A percentile compares a stretch with the other conserved stretches of the same genome.
phyloP scores from a whole-genome alignment of 129 eudicot genomes.

The Saposhnikovia divaricata region DNA sequence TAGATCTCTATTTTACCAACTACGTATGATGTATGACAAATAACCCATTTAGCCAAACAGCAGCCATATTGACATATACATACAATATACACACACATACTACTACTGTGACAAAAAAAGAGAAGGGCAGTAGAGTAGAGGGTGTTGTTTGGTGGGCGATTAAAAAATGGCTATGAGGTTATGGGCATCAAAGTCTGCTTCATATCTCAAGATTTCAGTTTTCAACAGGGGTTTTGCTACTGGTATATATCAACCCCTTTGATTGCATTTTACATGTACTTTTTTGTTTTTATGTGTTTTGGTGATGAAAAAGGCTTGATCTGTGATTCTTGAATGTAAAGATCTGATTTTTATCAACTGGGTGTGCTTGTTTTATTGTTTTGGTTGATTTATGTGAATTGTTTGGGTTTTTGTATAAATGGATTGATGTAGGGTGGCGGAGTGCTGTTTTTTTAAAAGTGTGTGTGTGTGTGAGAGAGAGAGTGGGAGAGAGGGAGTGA shows the following conservation, averaged over 20 bases:
- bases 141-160: constrained; percentile 12
- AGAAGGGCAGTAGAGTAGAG: neutral
- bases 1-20: neutral
- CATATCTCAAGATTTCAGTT: constrained; percentile 48
- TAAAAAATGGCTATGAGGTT: constrained; percentile 34
- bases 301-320: constrained; percentile 14
- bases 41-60: neutral
- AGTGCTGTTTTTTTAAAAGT: neutral
- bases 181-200: constrained; percentile 43
- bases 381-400: constrained; percentile 15
- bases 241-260: constrained; percentile 27
- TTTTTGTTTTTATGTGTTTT: neutral
- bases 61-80: neutral
- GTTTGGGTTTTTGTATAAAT: neutral
- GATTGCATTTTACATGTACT: neutral
- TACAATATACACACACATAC: neutral
- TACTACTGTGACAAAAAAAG: neutral
- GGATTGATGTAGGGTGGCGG: constrained; percentile 6
- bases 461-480: neutral
- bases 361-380: constrained; percentile 2
- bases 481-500: neutral
- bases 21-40: neutral
- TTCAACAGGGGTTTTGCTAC: constrained; percentile 56
- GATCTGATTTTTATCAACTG: constrained; percentile 18
- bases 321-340: constrained; percentile 18